phyloP scores from a whole-genome alignment of 2,329 filamentous ascomycete genomes.

The Escovopsis sp. region DNA sequence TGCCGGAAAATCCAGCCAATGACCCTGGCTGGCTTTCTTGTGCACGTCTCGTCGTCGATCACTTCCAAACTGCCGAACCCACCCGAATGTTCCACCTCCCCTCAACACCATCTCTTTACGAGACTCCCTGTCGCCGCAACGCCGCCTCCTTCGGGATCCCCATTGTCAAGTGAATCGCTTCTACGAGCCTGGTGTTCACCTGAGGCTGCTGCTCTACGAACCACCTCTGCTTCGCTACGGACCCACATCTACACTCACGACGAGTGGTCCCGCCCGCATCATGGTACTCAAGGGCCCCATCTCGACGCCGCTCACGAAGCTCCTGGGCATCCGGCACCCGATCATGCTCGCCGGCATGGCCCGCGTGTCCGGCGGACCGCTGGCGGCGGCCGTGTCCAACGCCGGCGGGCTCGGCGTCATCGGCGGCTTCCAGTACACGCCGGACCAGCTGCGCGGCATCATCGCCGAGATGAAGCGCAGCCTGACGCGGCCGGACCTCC shows the following conservation, averaged over 20 bases:
- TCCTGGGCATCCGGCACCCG: constrained; percentile 75
- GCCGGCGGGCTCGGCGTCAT: constrained; percentile 73
- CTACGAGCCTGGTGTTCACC: too few species aligned
- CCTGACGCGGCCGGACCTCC: constrained; percentile 50
- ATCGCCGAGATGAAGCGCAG: constrained; percentile 73
- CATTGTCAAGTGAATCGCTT: too few species aligned
- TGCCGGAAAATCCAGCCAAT: too few species aligned
- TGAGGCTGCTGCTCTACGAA: too few species aligned
- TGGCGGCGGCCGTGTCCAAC: constrained; percentile 79
- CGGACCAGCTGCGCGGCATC: constrained; percentile 60
- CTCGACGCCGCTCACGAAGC: constrained; percentile 60
- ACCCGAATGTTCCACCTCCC: too few species aligned
- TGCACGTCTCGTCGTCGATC: too few species aligned
- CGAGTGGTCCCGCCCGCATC: not conserved
- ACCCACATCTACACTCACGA: not conserved
- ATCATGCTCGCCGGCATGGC: constrained; percentile 93
- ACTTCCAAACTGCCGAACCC: too few species aligned
- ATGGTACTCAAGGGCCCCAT: constrained; percentile 40
- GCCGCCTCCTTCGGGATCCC: too few species aligned
- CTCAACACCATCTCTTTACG: too few species aligned
- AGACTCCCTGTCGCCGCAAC: too few species aligned
- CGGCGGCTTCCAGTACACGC: constrained; percentile 58
- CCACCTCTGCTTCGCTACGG: too few species aligned
- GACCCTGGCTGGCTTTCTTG: too few species aligned
- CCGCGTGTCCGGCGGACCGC: constrained; percentile 59